Conservation (phyloP, 306 rosid genomes). For the Malus sieversii region DNA sequence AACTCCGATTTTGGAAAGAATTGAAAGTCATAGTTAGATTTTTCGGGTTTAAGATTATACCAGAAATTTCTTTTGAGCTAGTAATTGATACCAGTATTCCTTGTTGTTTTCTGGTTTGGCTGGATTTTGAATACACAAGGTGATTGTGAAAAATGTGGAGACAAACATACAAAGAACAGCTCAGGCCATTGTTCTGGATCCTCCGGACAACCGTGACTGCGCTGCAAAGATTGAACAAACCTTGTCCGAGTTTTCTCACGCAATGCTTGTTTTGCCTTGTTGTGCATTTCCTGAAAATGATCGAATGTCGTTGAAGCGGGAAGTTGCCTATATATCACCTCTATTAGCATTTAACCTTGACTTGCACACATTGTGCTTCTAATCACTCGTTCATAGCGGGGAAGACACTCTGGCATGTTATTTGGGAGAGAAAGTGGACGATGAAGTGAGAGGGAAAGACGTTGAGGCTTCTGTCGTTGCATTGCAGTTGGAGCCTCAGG, state of each 20-base stretch:
- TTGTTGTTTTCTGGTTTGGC: background rate
- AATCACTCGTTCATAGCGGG: conserved; percentile 51
- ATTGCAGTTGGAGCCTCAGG: conserved; percentile 43
- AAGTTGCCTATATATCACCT: conserved; percentile 71
- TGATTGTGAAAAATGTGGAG: conserved; percentile 61
- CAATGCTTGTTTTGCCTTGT: conserved; percentile 64
- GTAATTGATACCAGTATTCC: background rate
- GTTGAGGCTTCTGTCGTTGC: conserved; percentile 29
- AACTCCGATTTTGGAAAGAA: background rate
- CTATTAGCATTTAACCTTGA: conserved; percentile 69
- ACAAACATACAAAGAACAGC: conserved; percentile 51
- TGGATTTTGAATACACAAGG: conserved; percentile 27
- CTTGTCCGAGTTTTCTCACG: conserved; percentile 21
- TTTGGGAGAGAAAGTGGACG: conserved; percentile 43
- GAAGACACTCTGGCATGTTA: conserved; percentile 31
- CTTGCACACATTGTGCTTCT: conserved; percentile 70
- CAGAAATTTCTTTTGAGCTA: background rate
- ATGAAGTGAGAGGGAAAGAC: conserved; percentile 19
- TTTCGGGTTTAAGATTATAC: background rate
- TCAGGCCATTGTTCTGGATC: conserved; percentile 70
- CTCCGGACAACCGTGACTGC: conserved; percentile 32
- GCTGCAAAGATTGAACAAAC: conserved; percentile 16
- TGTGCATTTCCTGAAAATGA: conserved; percentile 40
- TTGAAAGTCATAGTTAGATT: background rate
- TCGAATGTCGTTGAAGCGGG: conserved; percentile 14